A percentile compares a stretch with the other conserved stretches of the same genome.
Evolutionary conservation across 192 early-diverging fungal species (phyloP).

Genomic region (Rhizophagus clarus): DNA sequence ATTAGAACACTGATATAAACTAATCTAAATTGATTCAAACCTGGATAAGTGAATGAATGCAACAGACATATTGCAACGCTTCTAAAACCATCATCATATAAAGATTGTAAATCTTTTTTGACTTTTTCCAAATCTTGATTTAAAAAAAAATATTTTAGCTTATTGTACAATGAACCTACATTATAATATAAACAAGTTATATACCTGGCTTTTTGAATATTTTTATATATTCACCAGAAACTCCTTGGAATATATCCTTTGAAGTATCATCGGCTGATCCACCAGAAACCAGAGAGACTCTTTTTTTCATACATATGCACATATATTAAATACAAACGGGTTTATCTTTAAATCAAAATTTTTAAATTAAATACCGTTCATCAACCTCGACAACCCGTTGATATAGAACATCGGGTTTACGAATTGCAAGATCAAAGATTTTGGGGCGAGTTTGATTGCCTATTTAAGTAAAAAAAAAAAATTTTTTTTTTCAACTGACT

Average conservation of each 20-base stretch:
- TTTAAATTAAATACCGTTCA: constrained; percentile 61
- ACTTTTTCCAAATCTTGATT: constrained; percentile 60
- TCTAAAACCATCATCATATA: constrained; percentile 73
- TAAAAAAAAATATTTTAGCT: background rate
- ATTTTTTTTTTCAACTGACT: background rate
- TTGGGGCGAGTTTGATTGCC: constrained; percentile 92
- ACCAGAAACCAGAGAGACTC: constrained; percentile 82
- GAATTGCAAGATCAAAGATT: constrained; percentile 92
- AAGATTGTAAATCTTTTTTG: constrained; percentile 55
- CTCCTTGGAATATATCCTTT: constrained; percentile 59
- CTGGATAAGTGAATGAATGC: constrained; percentile 91
- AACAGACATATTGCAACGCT: constrained; percentile 93
- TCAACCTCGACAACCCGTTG: constrained; percentile 79
- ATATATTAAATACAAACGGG: no score
- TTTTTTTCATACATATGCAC: constrained; percentile 20
- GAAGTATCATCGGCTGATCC: constrained; percentile 49
- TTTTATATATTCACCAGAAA: constrained; percentile 86
- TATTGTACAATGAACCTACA: background rate
- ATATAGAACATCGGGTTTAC: constrained; percentile 86
- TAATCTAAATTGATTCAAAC: constrained; percentile 31
- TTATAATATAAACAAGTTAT: background rate
- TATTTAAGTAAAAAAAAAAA: constrained; percentile 24
- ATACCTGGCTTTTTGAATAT: constrained; percentile 69
- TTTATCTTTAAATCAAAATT: background rate
- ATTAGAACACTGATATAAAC: background rate